A percentile compares a stretch with the other conserved stretches of the same genome.
Conservation (phyloP, 2,329 filamentous ascomycete species). For the Colletotrichum sp. region DNA sequence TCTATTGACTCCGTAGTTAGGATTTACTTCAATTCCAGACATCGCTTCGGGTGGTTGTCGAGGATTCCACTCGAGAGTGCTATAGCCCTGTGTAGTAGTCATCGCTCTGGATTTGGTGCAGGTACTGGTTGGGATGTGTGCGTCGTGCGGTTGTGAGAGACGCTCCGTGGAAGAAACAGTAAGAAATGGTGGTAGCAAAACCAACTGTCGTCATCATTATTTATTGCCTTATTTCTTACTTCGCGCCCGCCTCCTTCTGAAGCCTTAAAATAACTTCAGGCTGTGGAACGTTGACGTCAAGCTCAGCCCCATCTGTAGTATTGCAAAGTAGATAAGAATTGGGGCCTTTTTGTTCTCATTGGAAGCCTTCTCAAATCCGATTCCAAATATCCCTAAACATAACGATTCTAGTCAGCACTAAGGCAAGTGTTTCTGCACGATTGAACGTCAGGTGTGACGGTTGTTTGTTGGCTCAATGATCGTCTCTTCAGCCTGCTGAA, state of each 20-base stretch:
- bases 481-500: background rate
- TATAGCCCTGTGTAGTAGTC: background rate
- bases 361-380: background rate
- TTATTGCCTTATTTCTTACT: background rate
- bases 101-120: background rate
- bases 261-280: background rate
- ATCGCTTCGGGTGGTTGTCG: background rate
- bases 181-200: background rate
- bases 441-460: background rate
- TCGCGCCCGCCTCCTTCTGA: background rate
- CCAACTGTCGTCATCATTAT: accelerated
- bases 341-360: background rate
- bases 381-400: background rate
- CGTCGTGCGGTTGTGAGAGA: background rate
- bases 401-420: background rate
- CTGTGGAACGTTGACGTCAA: background rate
- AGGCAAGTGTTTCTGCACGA: background rate
- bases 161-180: background rate
- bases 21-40: background rate
- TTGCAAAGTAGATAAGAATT: background rate
- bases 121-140: background rate
- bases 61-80: background rate
- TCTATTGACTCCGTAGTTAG: background rate
- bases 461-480: background rate
- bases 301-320: background rate